Evolutionary conservation across 2,329 filamentous ascomycete genomes (phyloP), one percentile per base, ranked within the genome.

Genomic region (Fusarium piperis): DNA sequence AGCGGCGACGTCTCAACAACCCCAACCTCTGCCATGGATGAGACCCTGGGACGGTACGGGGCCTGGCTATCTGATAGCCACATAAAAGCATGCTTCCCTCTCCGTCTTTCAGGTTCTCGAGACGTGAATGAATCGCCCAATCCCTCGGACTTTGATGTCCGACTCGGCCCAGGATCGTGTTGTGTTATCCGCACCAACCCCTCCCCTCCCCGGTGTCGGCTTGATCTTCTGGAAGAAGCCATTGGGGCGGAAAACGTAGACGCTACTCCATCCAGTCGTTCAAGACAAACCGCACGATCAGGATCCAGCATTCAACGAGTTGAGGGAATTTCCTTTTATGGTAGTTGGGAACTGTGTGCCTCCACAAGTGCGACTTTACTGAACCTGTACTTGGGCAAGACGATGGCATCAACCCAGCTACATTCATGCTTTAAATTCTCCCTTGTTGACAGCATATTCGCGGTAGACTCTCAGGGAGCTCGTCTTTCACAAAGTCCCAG

Each of bases 151-250:
- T 68, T 74, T 38, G 30, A 75, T 71, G 62, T 77, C 75, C 75
- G 75, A 65, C 48, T 55, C 33, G 59, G 48, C 32, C 65, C 51
- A 48, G 55, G 56, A 52, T 70, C 59, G 61, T 55, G 62, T 53
- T 55, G 59, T 53, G 55, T 57, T 70, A 68, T 65, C 72, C 69
- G 68, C 70, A 65, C 70, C 67, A 71, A 68, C 70, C 73, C 67
- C 70, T 65, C 63, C 61, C 67, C 41, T 46, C 44, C 72, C 75
- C 75, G 74, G 73, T 76, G 72, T 76, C 72, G 75, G 75, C 75
- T 76, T 62, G 33, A 71, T 23, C 59, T 65, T 65, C 62, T 58
- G n/a, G 26, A 62, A 68, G 62, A 71, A 74, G 65, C 57, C 52
- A 77, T 74, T 73, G 74, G 72, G 68, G 72, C 72, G 72, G 72